A percentile compares a stretch with the other conserved stretches of the same genome.
phyloP scores from a whole-genome alignment of 805 yeast species.

The Myxozyma geophila region DNA sequence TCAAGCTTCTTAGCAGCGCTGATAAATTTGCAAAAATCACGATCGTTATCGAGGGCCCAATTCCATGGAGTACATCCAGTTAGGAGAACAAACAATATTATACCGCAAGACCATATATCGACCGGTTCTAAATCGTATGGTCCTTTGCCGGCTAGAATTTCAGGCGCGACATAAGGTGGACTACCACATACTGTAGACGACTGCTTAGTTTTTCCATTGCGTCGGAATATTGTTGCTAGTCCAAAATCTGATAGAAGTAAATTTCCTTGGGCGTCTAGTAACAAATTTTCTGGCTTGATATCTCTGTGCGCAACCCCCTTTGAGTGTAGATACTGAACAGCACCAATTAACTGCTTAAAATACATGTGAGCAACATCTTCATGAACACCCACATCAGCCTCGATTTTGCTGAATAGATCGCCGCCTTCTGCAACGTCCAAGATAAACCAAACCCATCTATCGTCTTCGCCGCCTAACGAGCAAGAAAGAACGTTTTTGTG shows the following conservation, averaged over 20 bases:
- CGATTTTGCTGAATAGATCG: slow-evolving; percentile 77
- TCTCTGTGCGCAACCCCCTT: slow-evolving; percentile 71
- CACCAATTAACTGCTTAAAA: slow-evolving; percentile 66
- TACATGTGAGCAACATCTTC: slow-evolving; percentile 69
- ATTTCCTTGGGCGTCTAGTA: slow-evolving; percentile 66
- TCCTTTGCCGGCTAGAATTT: slow-evolving; percentile 53
- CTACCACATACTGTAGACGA: slow-evolving; percentile 67
- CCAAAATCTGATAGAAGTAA: slow-evolving; percentile 80
- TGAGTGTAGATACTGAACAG: slow-evolving; percentile 62
- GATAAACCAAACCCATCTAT: slow-evolving; percentile 65
- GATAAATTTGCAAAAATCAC: slow-evolving; percentile 50
- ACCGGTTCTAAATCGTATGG: slow-evolving; percentile 60
- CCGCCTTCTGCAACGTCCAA: slow-evolving; percentile 76
- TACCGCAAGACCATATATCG: slow-evolving; percentile 65
- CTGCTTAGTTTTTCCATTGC: slow-evolving; percentile 54
- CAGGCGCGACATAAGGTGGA: slow-evolving; percentile 83
- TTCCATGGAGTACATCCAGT: slow-evolving; percentile 78
- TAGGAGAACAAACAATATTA: slow-evolving; percentile 63
- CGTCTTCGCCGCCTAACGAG: slow-evolving; percentile 58
- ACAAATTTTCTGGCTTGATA: slow-evolving; percentile 70
- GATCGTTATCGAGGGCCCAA: slow-evolving; percentile 59
- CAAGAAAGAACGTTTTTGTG: slow-evolving; percentile 66
- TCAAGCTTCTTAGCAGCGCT: slow-evolving; percentile 11
- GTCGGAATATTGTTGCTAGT: slow-evolving; percentile 63
- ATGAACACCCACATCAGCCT: slow-evolving; percentile 73